Evolutionary conservation across 371 early-diverging fungal species (phyloP).

Genomic region (Mortierella sp.): DNA sequence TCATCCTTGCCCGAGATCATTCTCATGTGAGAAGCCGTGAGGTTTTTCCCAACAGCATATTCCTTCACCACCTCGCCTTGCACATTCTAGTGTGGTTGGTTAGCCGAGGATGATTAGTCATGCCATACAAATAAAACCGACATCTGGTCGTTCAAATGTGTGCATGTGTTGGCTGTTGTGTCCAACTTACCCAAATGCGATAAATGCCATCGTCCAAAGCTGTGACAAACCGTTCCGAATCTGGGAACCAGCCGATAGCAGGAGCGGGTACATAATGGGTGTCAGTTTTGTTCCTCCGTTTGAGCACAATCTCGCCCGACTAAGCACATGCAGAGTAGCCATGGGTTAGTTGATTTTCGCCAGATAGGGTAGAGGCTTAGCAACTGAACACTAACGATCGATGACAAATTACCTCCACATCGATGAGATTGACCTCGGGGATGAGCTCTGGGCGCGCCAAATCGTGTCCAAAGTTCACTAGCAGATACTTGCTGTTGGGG

Average conservation of each 20-base stretch:
- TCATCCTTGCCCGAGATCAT: constrained; percentile 27
- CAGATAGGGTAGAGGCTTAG: no score
- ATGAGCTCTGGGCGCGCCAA: background rate
- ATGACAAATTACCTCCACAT: constrained; percentile 17
- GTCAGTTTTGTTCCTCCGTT: background rate
- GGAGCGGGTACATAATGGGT: background rate
- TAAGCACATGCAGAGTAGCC: background rate
- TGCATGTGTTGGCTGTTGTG: no score
- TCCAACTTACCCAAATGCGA: constrained; percentile 21
- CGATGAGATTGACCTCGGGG: constrained; percentile 14
- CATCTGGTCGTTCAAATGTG: no score
- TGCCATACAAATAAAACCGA: no score
- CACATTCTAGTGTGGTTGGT: constrained; percentile 10
- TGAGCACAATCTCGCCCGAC: constrained; percentile 22
- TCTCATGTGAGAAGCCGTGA: background rate
- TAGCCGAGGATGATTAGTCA: no score
- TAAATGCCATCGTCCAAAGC: constrained; percentile 14
- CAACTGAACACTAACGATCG: background rate
- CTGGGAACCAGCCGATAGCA: constrained; percentile 33
- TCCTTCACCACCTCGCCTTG: constrained; percentile 17
- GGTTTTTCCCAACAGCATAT: background rate
- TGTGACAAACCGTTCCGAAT: constrained; percentile 27
- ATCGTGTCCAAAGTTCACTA: constrained; percentile 18
- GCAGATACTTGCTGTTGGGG: constrained; percentile 31
- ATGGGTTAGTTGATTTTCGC: no score